Percentiles rank a stretch among this genome's conserved stretches.
phyloP scores from a whole-genome alignment of 2,329 filamentous ascomycete genomes.

The Achaetomium macrosporum region DNA sequence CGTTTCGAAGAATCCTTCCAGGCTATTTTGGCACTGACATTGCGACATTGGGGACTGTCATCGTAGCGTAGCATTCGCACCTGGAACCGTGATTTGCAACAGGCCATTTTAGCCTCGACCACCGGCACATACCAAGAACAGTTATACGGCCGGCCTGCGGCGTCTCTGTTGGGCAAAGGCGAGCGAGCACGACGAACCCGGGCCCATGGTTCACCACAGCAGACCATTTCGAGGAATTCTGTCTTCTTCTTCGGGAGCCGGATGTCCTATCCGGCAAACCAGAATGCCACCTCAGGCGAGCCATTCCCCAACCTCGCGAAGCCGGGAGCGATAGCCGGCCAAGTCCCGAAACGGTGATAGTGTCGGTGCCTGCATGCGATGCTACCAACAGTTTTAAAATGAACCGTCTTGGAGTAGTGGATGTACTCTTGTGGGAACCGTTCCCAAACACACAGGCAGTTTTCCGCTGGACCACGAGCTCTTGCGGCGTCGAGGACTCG shows the following conservation, averaged over 20 bases:
- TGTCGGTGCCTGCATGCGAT: not conserved
- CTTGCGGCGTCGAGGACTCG: no score
- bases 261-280: slow-evolving; percentile 4
- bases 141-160: not conserved
- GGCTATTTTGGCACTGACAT: not conserved
- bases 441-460: slow-evolving; percentile 2
- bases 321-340: not conserved
- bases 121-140: slow-evolving; percentile 15
- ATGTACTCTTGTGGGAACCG: not conserved
- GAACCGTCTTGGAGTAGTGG: no score
- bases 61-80: slow-evolving; percentile 8
- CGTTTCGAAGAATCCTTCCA: no score
- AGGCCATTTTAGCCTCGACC: slow-evolving; percentile 12
- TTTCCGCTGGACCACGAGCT: no score
- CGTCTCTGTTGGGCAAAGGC: slow-evolving; percentile 3
- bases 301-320: not conserved
- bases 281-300: not conserved
- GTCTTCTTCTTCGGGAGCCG: not conserved
- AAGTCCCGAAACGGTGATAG: slow-evolving; percentile 1
- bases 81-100: slow-evolving; percentile 3
- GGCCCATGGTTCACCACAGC: not conserved
- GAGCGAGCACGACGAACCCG: not conserved
- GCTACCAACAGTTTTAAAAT: not conserved
- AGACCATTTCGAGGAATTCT: no score
- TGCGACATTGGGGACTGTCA: no score